phyloP scores from a whole-genome alignment of 331 rosid species.

The Stylosanthes scabra region DNA sequence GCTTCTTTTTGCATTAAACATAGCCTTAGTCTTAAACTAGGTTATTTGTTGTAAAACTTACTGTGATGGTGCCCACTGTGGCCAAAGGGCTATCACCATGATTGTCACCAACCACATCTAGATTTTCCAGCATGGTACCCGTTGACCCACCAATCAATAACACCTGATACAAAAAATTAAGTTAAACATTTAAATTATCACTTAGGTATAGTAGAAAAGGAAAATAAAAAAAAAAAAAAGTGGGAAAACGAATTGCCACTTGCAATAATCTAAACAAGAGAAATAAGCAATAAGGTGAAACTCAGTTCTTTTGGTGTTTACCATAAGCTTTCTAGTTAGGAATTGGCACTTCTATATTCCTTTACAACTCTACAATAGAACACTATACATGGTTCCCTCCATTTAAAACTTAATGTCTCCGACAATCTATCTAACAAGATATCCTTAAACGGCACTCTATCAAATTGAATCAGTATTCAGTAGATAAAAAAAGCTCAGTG shows the following conservation, averaged over 20 bases:
- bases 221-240: neutral
- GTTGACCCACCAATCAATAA: slow-evolving; percentile 97
- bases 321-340: neutral
- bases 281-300: neutral
- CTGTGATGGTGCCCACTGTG: slow-evolving; percentile 51
- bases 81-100: slow-evolving; percentile 56
- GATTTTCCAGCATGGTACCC: slow-evolving; percentile 91
- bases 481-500: slow-evolving; percentile 10
- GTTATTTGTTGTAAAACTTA: slow-evolving; percentile 53
- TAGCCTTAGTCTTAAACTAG: slow-evolving; percentile 11
- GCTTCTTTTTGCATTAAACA: slow-evolving; percentile 20
- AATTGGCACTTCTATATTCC: slow-evolving; percentile 2
- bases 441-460: slow-evolving; percentile 22
- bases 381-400: slow-evolving; percentile 23
- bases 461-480: slow-evolving; percentile 18
- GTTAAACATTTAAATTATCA: slow-evolving; percentile 21
- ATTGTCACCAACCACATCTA: slow-evolving; percentile 78
- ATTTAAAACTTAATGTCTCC: neutral
- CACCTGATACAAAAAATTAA: slow-evolving; percentile 61
- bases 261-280: slow-evolving; percentile 1
- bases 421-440: neutral
- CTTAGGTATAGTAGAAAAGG: slow-evolving; percentile 12
- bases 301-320: slow-evolving; percentile 1
- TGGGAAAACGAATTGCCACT: neutral
- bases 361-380: neutral